Conservation (phyloP, 441 rosid genomes). For the Gossypium davidsonii region DNA sequence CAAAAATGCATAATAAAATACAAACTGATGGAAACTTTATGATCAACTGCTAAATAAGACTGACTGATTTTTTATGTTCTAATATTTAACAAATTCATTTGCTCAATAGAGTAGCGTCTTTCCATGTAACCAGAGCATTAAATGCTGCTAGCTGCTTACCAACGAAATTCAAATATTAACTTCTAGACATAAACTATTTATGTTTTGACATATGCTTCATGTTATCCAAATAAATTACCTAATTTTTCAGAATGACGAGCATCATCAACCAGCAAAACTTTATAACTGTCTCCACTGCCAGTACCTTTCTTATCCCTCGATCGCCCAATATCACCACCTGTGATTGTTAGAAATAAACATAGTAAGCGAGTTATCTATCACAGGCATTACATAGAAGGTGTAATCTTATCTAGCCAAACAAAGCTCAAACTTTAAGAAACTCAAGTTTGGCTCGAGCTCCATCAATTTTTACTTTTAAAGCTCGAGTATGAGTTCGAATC, state of each 20-base stretch:
- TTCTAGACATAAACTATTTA: not conserved
- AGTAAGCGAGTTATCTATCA: not conserved
- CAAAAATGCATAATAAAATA: not conserved
- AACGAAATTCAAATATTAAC: not conserved
- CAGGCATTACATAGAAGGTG: not conserved
- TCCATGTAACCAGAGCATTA: not conserved
- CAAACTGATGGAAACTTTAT: not conserved
- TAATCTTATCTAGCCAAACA: no score
- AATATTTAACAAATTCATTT: not conserved
- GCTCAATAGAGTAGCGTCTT: not conserved
- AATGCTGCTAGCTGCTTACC: not conserved
- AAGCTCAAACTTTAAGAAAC: no score
- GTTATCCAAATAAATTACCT: conserved; percentile 18
- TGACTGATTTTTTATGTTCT: no score
- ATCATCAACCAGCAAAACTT: conserved; percentile 28
- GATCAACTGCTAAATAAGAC: not conserved
- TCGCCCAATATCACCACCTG: conserved; percentile 31
- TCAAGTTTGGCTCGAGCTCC: no score
- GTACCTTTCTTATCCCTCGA: conserved; percentile 14
- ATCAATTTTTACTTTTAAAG: no score
- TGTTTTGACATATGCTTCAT: not conserved
- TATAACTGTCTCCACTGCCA: conserved; percentile 32
- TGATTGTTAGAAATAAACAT: not conserved
- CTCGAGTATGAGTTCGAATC: no score
- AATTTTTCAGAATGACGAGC: conserved; percentile 23